Evolutionary conservation across 495 filamentous ascomycete species (phyloP), one percentile per base, ranked within the genome.

Genomic region (Aspergillus bridgeri): DNA sequence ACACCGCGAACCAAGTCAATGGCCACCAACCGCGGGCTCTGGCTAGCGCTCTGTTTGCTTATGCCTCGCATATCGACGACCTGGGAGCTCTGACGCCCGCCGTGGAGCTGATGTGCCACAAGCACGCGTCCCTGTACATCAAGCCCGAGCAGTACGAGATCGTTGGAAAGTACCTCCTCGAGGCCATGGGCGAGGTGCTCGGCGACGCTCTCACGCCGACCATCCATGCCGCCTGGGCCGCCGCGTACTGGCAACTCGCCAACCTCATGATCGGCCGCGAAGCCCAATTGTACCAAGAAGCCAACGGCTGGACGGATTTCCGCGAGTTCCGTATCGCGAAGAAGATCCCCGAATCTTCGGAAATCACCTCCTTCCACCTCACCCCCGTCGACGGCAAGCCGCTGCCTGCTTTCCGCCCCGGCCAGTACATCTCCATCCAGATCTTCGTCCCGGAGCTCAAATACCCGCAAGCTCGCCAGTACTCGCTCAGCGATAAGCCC

Each of bases 91-190:
- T 92, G 5, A 58, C 68, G 33, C 75, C 80, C 6, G 83, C 85
- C 38, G 80, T 92, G n/a, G 84, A 86, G 69, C 78, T 84, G 60
- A 90, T 92, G 65, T 85, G 85, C 65, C 79, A 88, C 69, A 90
- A 90, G 71, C 88, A 92, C 60, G 87, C 83, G 45, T 87, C 83
- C 0, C 81, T 91, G 27, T 83, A 83, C 69, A 83, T 92, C 61
- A 70, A 79, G 55, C 82, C 88, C 21, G 85, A 81, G 7, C 80
- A 88, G 57, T 91, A 90, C 73, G 65, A 80, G 46, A 81, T 88
- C 50, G 88, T 92, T 25, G 88, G 84, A 54, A 79, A 79, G 61
- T 79, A 83, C 70, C 80, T 91, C 7, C 77, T 92, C 51, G 81
- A 79, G 50, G 85, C 86, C 27, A 88, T 92, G 75, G 81, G 80